Base-by-base conservation (phyloP, 148 eudicot genomes). In the Amaranthus cruentus region DNA sequence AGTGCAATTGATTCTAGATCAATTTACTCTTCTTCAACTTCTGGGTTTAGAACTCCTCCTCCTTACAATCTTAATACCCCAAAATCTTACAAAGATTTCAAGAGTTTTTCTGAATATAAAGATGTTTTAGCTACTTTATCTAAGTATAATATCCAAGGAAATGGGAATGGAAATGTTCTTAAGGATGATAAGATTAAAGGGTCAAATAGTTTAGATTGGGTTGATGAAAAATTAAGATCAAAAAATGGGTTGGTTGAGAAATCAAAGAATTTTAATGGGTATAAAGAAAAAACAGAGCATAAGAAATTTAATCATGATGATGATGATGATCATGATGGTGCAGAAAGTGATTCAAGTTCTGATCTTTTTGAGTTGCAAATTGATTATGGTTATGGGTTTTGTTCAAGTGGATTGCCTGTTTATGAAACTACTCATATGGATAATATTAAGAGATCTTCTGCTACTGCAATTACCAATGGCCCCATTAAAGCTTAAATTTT, bases 261-360 rank as follows among this genome's bases (percentile, higher is more conserved):
- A 70, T 9, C 72, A 14, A 84, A 74, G 68, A 80, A 76, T 62
- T 53, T 6, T 3, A 76, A 43, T 44, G 73, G 67, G 59, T 52
- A 65, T 62, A 38, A 71, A 55, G 77, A 69, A 4, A 76, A 77
- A 68, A 82, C 44, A 61, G 55, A 49, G 11, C 6, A 42, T 6
- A 78, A 70, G 51, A 80, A 76, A 3, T 69, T 76, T 48, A 68
- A 70, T 63, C 15, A 63, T 11, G 5, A 14, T 28, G 69, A 62
- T 21, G 75, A 68, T 47, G 69, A 65, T 15, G 90, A 82, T 57
- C 85, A 81, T 69, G 89, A 86, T 71, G 90, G 83, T 7, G 87
- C 55, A 13, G 92, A 90, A 0, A 88, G 96, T 78, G 96, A 88
- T 80, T 88, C 89, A 73, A 90, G 96, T 62, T 88, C 92, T 59